Evolutionary conservation across 2,329 filamentous ascomycete genomes (phyloP).

Genomic region (Fusarium continuum): DNA sequence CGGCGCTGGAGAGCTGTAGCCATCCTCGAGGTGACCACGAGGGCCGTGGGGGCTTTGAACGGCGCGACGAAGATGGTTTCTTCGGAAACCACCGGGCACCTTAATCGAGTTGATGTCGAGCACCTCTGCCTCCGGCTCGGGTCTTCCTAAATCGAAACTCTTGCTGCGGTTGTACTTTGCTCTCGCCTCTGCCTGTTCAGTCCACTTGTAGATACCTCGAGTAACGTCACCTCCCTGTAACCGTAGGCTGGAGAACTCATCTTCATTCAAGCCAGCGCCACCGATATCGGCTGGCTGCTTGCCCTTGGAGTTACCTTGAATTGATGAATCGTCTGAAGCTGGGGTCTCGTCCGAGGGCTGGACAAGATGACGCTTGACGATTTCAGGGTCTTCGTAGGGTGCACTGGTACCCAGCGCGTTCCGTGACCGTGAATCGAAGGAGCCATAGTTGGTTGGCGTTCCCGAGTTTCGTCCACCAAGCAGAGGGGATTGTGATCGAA

Average conservation of each 20-base stretch:
- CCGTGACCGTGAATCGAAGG: conserved; percentile 76
- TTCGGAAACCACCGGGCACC: conserved; percentile 90
- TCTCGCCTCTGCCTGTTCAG: conserved; percentile 82
- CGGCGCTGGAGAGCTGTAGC: conserved; percentile 46
- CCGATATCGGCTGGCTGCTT: conserved; percentile 59
- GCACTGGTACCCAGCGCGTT: conserved; percentile 57
- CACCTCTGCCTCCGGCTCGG: conserved; percentile 80
- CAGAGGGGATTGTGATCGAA: conserved; percentile 51
- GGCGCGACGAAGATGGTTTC: conserved; percentile 84
- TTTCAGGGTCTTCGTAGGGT: conserved; percentile 87
- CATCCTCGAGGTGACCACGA: conserved; percentile 47
- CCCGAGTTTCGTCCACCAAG: conserved; percentile 53
- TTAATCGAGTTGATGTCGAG: conserved; percentile 91
- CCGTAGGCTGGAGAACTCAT: conserved; percentile 92
- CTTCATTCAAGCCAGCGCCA: conserved; percentile 61
- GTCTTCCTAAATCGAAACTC: conserved; percentile 83
- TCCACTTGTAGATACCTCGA: conserved; percentile 95
- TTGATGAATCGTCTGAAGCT: conserved; percentile 59
- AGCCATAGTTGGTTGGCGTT: conserved; percentile 82
- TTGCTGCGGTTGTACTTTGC: conserved; percentile 79
- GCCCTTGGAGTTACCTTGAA: conserved; percentile 59
- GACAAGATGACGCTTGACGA: conserved; percentile 89
- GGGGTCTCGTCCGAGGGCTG: conserved; percentile 64
- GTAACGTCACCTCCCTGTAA: conserved; percentile 96
- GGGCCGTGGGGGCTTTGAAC: conserved; percentile 69